Evolutionary conservation across 2,329 filamentous ascomycete genomes (phyloP).

Genomic region (Furcasterigmium furcatum): DNA sequence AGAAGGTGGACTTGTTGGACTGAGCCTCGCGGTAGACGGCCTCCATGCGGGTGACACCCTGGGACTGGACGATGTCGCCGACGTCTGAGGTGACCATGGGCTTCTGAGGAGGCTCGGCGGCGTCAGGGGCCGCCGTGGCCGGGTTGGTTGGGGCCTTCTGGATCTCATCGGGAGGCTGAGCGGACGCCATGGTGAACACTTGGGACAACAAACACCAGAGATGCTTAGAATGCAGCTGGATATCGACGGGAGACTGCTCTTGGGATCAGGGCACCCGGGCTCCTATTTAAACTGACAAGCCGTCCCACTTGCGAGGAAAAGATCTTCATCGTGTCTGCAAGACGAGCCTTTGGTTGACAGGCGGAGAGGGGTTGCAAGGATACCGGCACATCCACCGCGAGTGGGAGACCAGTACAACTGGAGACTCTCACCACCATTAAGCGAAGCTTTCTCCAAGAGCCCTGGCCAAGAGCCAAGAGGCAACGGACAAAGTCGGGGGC

Average conservation of each 20-base stretch:
- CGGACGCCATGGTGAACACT: neutral
- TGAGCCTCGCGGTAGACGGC: slow-evolving; percentile 22
- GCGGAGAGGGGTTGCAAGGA: neutral
- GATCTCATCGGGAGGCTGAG: neutral
- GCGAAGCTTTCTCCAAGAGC: too few relatives aligned
- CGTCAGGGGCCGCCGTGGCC: neutral
- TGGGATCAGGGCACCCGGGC: neutral
- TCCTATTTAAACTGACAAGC: neutral
- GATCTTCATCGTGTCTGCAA: neutral
- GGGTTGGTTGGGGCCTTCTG: neutral
- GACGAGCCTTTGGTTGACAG: neutral
- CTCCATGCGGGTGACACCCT: slow-evolving; percentile 24
- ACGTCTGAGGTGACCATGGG: slow-evolving; percentile 10
- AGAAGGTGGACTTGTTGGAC: slow-evolving; percentile 17
- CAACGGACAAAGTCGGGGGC: too few relatives aligned
- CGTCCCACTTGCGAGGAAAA: neutral
- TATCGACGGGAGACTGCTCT: neutral
- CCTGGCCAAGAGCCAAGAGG: too few relatives aligned
- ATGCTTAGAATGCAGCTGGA: neutral
- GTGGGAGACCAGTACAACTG: too few relatives aligned
- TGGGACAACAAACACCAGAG: neutral
- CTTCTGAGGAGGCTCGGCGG: neutral
- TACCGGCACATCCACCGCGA: too few relatives aligned
- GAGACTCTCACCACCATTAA: too few relatives aligned
- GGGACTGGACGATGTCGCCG: slow-evolving; percentile 15